Percentiles rank a stretch among this genome's conserved stretches.
These are phyloP conservation scores for Trichopus zeylanicus DNA, from an alignment of 116 monocot genomes.

Conservation along the genomic window DNA sequence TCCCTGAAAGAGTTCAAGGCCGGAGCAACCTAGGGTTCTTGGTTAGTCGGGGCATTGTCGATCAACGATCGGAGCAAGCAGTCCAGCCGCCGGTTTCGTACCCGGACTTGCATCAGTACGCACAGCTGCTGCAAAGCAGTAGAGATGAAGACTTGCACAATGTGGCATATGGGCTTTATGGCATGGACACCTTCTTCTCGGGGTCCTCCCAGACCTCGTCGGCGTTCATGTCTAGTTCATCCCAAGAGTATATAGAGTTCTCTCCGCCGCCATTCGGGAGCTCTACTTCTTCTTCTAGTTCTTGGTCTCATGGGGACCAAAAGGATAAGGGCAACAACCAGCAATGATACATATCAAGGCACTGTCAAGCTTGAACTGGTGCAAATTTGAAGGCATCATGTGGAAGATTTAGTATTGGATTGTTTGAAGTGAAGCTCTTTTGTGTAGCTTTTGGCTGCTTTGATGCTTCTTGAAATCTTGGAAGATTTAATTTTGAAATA, in stretches of 20 bases:
- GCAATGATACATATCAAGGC: too few species aligned
- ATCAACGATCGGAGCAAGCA: background rate
- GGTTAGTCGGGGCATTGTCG: background rate
- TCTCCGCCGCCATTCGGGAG: slow-evolving; percentile 9
- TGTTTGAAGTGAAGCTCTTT: too few species aligned
- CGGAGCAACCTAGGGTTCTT: slow-evolving; percentile 16
- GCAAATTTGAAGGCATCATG: too few species aligned
- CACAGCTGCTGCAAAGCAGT: slow-evolving; percentile 39
- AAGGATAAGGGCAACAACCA: slow-evolving; percentile 1
- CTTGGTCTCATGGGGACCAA: slow-evolving; percentile 11
- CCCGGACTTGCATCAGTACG: slow-evolving; percentile 49
- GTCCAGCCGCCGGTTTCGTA: slow-evolving; percentile 4
- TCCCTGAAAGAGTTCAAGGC: slow-evolving; percentile 41
- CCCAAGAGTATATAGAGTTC: slow-evolving; percentile 5
- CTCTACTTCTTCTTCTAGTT: slow-evolving; percentile 13
- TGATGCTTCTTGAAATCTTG: too few species aligned
- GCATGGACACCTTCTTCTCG: background rate
- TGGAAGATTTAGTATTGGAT: too few species aligned
- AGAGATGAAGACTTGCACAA: slow-evolving; percentile 25
- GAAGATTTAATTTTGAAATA: too few species aligned
- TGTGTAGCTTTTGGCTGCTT: too few species aligned
- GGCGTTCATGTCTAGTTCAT: slow-evolving; percentile 1
- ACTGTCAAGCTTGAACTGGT: too few species aligned
- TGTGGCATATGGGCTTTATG: slow-evolving; percentile 11
- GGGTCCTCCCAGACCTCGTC: background rate